Base-by-base conservation (phyloP, 768 basidiomycete genomes). In the Daedaleopsis sinensis region DNA sequence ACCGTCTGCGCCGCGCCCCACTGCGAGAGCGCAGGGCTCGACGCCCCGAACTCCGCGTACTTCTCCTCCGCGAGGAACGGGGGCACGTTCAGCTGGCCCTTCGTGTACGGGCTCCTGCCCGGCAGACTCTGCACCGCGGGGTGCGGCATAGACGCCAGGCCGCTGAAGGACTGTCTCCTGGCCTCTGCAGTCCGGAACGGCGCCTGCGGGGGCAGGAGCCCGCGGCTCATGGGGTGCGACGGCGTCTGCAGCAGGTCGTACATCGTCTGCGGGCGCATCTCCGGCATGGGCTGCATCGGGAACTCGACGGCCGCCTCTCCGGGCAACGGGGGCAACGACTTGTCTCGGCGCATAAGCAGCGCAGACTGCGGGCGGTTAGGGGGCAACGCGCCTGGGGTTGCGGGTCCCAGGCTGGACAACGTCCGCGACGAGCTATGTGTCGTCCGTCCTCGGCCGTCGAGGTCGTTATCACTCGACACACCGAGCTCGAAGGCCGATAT, bases 101-200 rank as follows among this genome's bases (percentile, higher is more conserved):
- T 62, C 1, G 59, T 60, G 37, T 55, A 55, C 13, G 61, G 61
- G 58, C 54, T 66, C 24, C 67, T 72, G 21, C 65, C 58, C 32
- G 85, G 84, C 71, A 84, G 72, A 11, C 82, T 88, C 65, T 85
- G 86, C 23, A 78, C 65, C 10, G 65, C 76, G 21, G 84, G 69
- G 54, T 82, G 82, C 8, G 89, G 85, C 19, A 81, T 81, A 7
- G 86, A 82, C 15, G 83, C 76, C 21, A 84, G 74, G 18, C 91
- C 93, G 43, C 85, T 79, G 62, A 93, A 93, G 2, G 92, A 94
- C 71, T 93, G 92, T 47, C 92, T 80, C 62, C 92, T 80, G 39
- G 67, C 65, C 57, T 91, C 90, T 43, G 69, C 58, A 18, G 67
- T 76, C 46, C 82, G 82, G 80, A 91, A 91, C 3, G 87, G 81